Evolutionary conservation across 805 yeast genomes (phyloP), one percentile per base, ranked within the genome.

Genomic region (Kodamaea kaohsiungensis): DNA sequence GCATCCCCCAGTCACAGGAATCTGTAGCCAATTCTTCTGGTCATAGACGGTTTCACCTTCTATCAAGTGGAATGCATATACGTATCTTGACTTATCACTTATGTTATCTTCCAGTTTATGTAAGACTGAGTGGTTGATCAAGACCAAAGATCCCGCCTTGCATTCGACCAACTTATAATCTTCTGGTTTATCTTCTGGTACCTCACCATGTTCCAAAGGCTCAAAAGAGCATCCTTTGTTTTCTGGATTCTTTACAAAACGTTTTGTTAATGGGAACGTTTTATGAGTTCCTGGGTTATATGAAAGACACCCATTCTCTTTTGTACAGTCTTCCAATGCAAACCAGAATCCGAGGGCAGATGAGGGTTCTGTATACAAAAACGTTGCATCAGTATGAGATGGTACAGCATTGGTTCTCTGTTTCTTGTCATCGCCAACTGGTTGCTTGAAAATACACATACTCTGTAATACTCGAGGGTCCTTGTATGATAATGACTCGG

Each of bases 291-390:
- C 93, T 0, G 92, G 91, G 13, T 81, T 75, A 61, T 78, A 87
- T 54, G 84, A 79, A 16, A 88, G 71, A 55, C 93, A 87, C 0
- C 96, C 95, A 66, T 88, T 88, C 4, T 69, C 71, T 1, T 65
- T 54, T 1, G 86, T 84, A 65, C 95, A 88, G 61, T 87, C 88
- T 61, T 89, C 91, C 57, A 88, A 68, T 0, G 95, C 92, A 63
- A 84, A 82, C 96, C 96, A 88, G 65, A 86, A 89, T 1, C 96
- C 96, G 40, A 88, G 66, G 0, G 91, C 90, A 1, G 83, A 71
- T 50, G 80, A 85, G 2, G 96, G 96, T 15, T 82, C 73, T 0
- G 95, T 88, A 67, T 76, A 88, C 22, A 89, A 72, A 60, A 89
- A 89, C 2, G 84, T 83, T 1, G 84, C 91, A 65, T 89, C 96